Conservation (phyloP, 345 rosid genomes). For the Carallia brachiata region DNA sequence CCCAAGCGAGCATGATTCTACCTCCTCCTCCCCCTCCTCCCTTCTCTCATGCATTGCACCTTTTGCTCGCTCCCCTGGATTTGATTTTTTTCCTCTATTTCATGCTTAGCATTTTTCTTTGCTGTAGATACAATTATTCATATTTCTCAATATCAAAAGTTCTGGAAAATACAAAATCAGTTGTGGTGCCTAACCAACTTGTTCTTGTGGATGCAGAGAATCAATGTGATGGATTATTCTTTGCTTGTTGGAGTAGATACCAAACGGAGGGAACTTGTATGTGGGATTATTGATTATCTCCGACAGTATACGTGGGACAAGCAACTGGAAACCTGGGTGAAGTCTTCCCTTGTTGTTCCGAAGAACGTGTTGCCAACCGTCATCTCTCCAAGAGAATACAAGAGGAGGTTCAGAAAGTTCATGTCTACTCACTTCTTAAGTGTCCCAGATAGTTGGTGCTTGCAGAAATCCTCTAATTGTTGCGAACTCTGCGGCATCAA, state of each 20-base stretch:
- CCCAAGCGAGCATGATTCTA: too few species aligned
- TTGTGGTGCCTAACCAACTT: conserved; percentile 1
- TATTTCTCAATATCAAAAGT: too few species aligned
- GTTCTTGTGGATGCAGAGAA: conserved; percentile 44
- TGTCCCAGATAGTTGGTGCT: conserved; percentile 93
- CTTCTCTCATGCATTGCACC: too few species aligned
- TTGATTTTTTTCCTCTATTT: too few species aligned
- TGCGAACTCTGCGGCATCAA: conserved; percentile 42
- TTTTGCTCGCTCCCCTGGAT: too few species aligned
- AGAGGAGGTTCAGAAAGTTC: conserved; percentile 90
- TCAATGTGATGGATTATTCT: conserved; percentile 98
- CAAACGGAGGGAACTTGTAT: conserved; percentile 63
- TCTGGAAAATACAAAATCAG: too few species aligned
- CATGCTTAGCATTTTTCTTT: too few species aligned
- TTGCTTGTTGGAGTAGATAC: conserved; percentile 83
- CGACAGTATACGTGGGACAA: conserved; percentile 99
- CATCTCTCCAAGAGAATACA: conserved; percentile 87
- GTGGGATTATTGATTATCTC: conserved; percentile 94
- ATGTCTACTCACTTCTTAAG: conserved; percentile 78
- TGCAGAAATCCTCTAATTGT: conserved; percentile 29
- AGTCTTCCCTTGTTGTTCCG: conserved; percentile 52
- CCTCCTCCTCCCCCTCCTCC: too few species aligned
- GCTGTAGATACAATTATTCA: too few species aligned
- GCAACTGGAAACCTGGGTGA: conserved; percentile 95
- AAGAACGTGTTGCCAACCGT: conserved; percentile 84